Evolutionary conservation across 805 yeast species (phyloP), one percentile per base, ranked within the genome.

Genomic region (Cyberlindnera euphorbiiphila): DNA sequence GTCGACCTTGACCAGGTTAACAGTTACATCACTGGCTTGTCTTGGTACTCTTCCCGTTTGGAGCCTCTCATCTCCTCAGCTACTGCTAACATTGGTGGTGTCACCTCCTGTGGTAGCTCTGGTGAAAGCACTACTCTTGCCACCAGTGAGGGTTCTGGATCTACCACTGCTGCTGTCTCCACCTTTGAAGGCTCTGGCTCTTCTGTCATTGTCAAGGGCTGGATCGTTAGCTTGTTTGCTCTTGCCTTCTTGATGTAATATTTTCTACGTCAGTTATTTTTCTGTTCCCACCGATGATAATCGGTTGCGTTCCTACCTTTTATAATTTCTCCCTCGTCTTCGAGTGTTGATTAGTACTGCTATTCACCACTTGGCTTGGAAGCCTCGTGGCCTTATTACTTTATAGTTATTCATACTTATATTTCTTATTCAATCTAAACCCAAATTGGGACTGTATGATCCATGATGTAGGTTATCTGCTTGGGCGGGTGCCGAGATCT

Each of bases 41-140:
- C 65, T 42, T 62, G 65, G 65, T 62, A 47, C 39, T 45, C 51
- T 3, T 29, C 49, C 12, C 46, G 55, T 43, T 29, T 51, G 16
- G 28, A 24, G 5, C 23, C 45, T 1, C 41, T 14, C 5, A 25
- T 47, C 32, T 39, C 41, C 19, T 47, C 50, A 29, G 51, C 39
- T 14, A 43, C 42, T 21, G 37, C 40, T 11, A 36, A 27, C 16
- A 22, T 29, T 7, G 21, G 39, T 15, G 39, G 17, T 25, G 31
- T 45, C 27, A 34, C 39, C 4, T 15, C 23, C 10, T 34, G 37
- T 15, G 34, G 19, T 11, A 6, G 21, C 9, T 20, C 19, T 14
- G 25, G 24, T 21, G 11, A 25, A 15, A 21, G 25, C 6, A n/a
- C 32, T 21, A 25, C n/a, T 4, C 6, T 25, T 13, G 24, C 10